These are phyloP conservation scores for Coemansia sp. DNA, from an alignment of 192 early-diverging fungal genomes.

Conservation along the genomic window DNA sequence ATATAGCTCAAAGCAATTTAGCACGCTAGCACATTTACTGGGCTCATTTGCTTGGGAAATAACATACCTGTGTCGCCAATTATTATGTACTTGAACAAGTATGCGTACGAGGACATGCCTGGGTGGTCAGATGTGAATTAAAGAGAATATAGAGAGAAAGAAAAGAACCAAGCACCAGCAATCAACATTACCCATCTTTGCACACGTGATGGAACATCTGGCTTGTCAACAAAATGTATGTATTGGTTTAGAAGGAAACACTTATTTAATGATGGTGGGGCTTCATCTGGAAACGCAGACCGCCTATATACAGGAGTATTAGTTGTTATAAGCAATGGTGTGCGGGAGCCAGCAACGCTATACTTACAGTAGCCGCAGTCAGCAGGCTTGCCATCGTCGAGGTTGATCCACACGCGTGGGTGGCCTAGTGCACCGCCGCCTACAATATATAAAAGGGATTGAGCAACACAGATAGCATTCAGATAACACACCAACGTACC, in stretches of 20 bases:
- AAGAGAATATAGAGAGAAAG: neutral
- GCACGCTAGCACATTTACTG: neutral
- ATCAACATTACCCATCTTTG: neutral
- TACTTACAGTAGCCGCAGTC: conserved; percentile 78
- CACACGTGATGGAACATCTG: conserved; percentile 18
- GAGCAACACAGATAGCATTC: neutral
- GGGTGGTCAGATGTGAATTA: neutral
- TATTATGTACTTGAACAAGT: conserved; percentile 72
- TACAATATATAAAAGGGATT: conserved; percentile 1
- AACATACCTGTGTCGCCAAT: conserved; percentile 70
- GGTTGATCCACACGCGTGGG: conserved; percentile 92
- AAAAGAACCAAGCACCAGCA: neutral
- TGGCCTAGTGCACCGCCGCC: conserved; percentile 89
- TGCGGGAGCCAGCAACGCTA: neutral
- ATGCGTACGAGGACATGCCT: conserved; percentile 51
- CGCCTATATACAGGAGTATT: conserved; percentile 48
- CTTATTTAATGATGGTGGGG: conserved; percentile 59
- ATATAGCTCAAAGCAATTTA: conserved; percentile 14
- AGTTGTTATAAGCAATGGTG: neutral
- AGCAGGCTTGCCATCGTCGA: conserved; percentile 61
- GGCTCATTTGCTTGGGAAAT: neutral
- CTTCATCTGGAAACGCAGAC: conserved; percentile 77
- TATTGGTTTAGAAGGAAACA: neutral
- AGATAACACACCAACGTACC: conserved; percentile 4
- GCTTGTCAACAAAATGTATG: neutral